Evolutionary conservation across 306 rosid species (phyloP).

Genomic region (Benincasa hispida): DNA sequence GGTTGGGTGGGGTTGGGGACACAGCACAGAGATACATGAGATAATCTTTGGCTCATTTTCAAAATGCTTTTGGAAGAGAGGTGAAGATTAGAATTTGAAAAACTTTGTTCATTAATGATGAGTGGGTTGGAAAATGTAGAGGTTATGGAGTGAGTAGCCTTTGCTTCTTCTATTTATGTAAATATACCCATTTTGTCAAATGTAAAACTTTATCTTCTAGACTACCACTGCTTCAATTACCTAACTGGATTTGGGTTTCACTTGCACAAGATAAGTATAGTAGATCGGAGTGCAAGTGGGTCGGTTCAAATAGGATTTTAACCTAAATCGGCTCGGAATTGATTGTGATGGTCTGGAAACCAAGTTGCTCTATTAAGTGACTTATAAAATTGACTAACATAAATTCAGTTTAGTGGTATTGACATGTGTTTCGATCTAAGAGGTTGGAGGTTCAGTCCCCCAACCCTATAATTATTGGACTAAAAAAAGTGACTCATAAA

Average conservation of each 20-base stretch:
- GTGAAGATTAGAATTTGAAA: conserved; percentile 1
- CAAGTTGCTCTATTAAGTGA: neutral
- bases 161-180: conserved; percentile 3
- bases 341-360: neutral
- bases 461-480: too few species aligned
- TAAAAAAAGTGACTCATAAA: neutral
- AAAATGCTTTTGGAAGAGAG: conserved; percentile 2
- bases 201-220: neutral
- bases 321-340: neutral
- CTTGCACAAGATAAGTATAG: neutral
- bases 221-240: neutral
- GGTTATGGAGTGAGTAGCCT: conserved; percentile 3
- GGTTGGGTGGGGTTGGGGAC: too few species aligned
- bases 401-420: too few species aligned
- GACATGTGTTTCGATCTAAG: too few species aligned
- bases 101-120: neutral
- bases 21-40: neutral
- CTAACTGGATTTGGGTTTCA: neutral
- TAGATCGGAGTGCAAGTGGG: neutral
- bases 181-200: conserved; percentile 4
- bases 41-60: neutral
- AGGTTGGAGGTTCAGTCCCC: too few species aligned
- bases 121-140: conserved; percentile 2
- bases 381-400: neutral
- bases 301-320: neutral